Evolutionary conservation across 768 basidiomycete genomes (phyloP).

Genomic region (Butyriboletus loyo): DNA sequence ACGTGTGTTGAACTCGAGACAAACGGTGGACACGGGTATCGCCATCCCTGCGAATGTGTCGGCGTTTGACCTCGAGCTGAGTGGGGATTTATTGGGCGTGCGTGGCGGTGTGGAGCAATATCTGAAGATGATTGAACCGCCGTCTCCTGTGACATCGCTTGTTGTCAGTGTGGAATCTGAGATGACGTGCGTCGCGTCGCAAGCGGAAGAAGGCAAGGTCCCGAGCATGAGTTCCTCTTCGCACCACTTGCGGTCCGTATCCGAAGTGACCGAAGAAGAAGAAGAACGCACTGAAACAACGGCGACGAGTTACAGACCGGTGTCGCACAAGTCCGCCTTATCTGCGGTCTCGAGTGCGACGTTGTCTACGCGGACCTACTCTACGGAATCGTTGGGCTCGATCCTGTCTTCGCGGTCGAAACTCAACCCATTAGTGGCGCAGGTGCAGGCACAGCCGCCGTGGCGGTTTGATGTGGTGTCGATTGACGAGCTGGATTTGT

Average conservation of each 20-base stretch:
- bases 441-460: slow-evolving; percentile 39
- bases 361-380: slow-evolving; percentile 29
- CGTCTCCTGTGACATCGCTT: slow-evolving; percentile 20
- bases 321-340: slow-evolving; percentile 24
- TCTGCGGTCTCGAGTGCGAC: slow-evolving; percentile 19
- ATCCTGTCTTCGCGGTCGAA: slow-evolving; percentile 29
- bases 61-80: slow-evolving; percentile 68
- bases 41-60: slow-evolving; percentile 49
- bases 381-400: slow-evolving; percentile 34
- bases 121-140: slow-evolving; percentile 52
- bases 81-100: slow-evolving; percentile 57
- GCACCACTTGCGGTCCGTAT: slow-evolving; percentile 29
- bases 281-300: slow-evolving; percentile 20
- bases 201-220: slow-evolving; percentile 7
- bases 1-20: slow-evolving; percentile 61
- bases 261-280: slow-evolving; percentile 33
- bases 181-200: not conserved
- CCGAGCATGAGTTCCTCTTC: not conserved
- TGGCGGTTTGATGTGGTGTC: slow-evolving; percentile 73
- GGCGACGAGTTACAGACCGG: slow-evolving; percentile 9
- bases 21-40: slow-evolving; percentile 35
- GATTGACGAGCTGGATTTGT: slow-evolving; percentile 78
- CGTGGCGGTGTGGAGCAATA: slow-evolving; percentile 67
- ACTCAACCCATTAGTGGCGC: slow-evolving; percentile 32
- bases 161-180: slow-evolving; percentile 1